Percentiles rank a stretch among this genome's conserved stretches.
Evolutionary conservation across 2,329 filamentous ascomycete species (phyloP).

Genomic region (Ophiocordyceps camponoti-floridani): DNA sequence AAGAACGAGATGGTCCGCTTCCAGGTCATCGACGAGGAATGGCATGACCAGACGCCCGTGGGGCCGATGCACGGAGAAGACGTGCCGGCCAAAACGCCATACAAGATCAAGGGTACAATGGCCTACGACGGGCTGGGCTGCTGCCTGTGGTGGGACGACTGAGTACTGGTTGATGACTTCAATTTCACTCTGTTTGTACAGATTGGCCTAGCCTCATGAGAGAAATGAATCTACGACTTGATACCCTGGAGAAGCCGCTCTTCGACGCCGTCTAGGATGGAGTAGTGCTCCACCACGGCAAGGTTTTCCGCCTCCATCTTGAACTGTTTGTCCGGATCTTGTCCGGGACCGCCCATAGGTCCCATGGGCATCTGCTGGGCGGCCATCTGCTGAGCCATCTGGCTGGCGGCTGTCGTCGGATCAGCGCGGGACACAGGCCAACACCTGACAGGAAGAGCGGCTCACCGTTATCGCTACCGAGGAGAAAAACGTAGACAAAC

Average conservation of each 20-base stretch:
- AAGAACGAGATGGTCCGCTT: slow-evolving; percentile 78
- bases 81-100: slow-evolving; percentile 47
- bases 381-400: slow-evolving; percentile 82
- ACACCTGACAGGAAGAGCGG: not conserved
- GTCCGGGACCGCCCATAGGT: slow-evolving; percentile 69
- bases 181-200: not conserved
- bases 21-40: slow-evolving; percentile 71
- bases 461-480: slow-evolving; percentile 90
- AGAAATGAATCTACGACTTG: slow-evolving; percentile 16
- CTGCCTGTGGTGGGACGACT: slow-evolving; percentile 43
- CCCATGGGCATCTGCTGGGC: slow-evolving; percentile 31
- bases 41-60: slow-evolving; percentile 72
- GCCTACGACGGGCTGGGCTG: slow-evolving; percentile 42
- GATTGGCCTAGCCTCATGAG: not conserved
- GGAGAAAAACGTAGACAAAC: slow-evolving; percentile 90
- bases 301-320: slow-evolving; percentile 84
- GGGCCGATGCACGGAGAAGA: slow-evolving; percentile 46
- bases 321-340: slow-evolving; percentile 93
- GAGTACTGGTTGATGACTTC: not conserved
- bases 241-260: slow-evolving; percentile 52
- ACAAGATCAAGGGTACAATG: slow-evolving; percentile 50
- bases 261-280: slow-evolving; percentile 76
- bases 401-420: slow-evolving; percentile 52
- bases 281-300: slow-evolving; percentile 86
- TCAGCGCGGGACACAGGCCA: slow-evolving; percentile 4